phyloP scores from a whole-genome alignment of 2,329 filamentous ascomycete species.

The Gaeumannomyces tritici region DNA sequence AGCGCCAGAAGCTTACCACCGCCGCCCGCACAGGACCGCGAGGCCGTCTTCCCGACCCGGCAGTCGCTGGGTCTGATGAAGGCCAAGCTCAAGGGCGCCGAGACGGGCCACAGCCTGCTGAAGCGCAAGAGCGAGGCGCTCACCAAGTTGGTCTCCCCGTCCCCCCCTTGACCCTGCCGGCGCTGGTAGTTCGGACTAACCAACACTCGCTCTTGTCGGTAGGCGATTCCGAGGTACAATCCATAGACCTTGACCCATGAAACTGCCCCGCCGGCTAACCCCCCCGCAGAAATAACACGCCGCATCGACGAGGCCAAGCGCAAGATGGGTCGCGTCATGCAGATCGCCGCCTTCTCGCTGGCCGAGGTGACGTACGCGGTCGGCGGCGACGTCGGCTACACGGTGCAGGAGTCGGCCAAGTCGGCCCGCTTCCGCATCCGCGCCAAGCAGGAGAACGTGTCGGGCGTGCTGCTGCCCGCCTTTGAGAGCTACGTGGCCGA shows the following conservation, averaged over 20 bases:
- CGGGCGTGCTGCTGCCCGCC: conserved; percentile 84
- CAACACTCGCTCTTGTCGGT: conserved; percentile 5
- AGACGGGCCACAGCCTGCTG: conserved; percentile 84
- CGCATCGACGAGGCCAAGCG: conserved; percentile 98
- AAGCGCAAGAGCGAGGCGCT: conserved; percentile 98
- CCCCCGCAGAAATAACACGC: conserved; percentile 69
- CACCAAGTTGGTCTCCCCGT: conserved; percentile 61
- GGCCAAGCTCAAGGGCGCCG: conserved; percentile 88
- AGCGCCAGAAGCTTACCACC: not conserved
- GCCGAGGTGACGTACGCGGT: conserved; percentile 97
- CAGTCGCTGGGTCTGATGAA: conserved; percentile 98
- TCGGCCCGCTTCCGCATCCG: conserved; percentile 85
- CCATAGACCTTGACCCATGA: conserved; percentile 6
- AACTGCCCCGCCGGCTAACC: not conserved
- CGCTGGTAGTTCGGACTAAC: not conserved
- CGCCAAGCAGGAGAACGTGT: conserved; percentile 97
- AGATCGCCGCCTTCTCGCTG: conserved; percentile 94
- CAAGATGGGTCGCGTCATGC: conserved; percentile 99
- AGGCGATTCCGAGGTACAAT: conserved; percentile 79
- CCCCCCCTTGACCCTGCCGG: conserved; percentile 2
- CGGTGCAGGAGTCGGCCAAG: conserved; percentile 93
- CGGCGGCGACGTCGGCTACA: conserved; percentile 90
- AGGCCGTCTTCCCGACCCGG: conserved; percentile 94
- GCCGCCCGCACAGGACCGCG: conserved; percentile 63
- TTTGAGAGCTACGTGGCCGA: conserved; percentile 90